These are phyloP conservation scores for Penicillium sp. DNA, from an alignment of 2,329 filamentous ascomycete genomes.

Conservation along the genomic window DNA sequence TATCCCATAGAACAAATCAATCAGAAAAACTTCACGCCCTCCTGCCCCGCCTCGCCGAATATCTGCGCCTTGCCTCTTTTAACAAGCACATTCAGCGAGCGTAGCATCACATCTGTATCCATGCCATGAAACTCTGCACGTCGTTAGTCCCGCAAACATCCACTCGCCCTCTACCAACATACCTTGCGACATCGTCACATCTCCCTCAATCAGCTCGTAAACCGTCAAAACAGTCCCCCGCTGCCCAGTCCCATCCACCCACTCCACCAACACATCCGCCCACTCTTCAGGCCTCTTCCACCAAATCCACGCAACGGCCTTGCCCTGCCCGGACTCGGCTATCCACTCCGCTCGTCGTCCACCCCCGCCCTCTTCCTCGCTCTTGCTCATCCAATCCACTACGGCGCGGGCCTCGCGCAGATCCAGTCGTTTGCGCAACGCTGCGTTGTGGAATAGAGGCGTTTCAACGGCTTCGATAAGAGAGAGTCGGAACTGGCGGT, in stretches of 20 bases:
- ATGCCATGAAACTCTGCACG: conserved; percentile 79
- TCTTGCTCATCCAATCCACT: conserved; percentile 57
- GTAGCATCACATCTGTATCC: conserved; percentile 77
- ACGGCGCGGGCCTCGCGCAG: conserved; percentile 56
- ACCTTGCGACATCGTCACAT: conserved; percentile 72
- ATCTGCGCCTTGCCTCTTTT: conserved; percentile 91
- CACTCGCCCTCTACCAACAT: conserved; percentile 26
- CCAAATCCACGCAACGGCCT: conserved; percentile 70
- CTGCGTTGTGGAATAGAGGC: conserved; percentile 57
- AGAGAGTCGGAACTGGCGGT: conserved; percentile 74
- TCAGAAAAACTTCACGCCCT: conserved; percentile 97
- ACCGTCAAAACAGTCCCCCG: conserved; percentile 86
- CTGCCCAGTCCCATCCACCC: conserved; percentile 84
- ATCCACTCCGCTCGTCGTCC: conserved; percentile 64
- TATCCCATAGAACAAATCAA: conserved; percentile 12
- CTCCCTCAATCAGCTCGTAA: conserved; percentile 89
- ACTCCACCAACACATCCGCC: conserved; percentile 75
- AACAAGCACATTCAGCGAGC: conserved; percentile 76
- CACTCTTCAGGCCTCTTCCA: conserved; percentile 91
- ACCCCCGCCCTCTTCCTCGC: conserved; percentile 48
- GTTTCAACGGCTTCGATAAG: conserved; percentile 63
- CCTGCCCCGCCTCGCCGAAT: conserved; percentile 84
- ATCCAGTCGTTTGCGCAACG: conserved; percentile 48
- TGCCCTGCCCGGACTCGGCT: conserved; percentile 26
- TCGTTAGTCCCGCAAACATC: conserved; percentile 3